Base-by-base conservation (phyloP, 2,329 filamentous ascomycete species). In the Penicillium decumbens region DNA sequence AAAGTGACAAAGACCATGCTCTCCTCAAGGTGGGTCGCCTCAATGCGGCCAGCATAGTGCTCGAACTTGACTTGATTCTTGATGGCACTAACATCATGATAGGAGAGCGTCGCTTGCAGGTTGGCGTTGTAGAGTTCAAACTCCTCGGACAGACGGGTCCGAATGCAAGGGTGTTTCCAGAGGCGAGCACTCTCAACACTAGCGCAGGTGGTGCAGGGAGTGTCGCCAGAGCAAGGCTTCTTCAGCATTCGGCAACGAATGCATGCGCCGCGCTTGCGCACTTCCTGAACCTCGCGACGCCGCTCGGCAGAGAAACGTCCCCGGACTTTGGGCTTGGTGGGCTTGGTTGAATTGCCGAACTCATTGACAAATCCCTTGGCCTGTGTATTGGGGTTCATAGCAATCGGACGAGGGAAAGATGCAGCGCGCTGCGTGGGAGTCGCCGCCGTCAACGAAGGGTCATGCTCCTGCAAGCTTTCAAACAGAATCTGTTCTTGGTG, bases 161-260 rank as follows among this genome's bases (percentile, higher is more conserved):
- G 74, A 39, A 83, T 75, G 55, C 81, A 84, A 6, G 75, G 77
- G 50, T 78, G 74, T 58, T 82, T 83, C 81, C 81, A 84, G 18
- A 83, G 57, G 35, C 81, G 74, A 30, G 81, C 80, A 50, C 76
- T 80, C 59, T 82, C 79, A n/a, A 84, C 77, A 51, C 76, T 77
- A 43, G 73, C 72, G 55, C 81, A 84, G 8, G 79, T 81, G 24
- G 70, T 77, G 62, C 81, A 84, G 13, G 81, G 81, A 33, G 74
- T 81, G 18, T 79, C 80, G 29, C 78, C 78, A 7, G 80, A 83
- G 57, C 81, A 84, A 32, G 80, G 78, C 59, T 84, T 84, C 67
- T 83, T 84, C 23, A 84, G 68, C 80, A 84, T 83, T 12, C 80
- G 78, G 61, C 81, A 84, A 29, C 81, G 77, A 53, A 83, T 77